These are phyloP conservation scores for Neurospora sp. DNA, from an alignment of 2,329 filamentous ascomycete species.

Conservation along the genomic window DNA sequence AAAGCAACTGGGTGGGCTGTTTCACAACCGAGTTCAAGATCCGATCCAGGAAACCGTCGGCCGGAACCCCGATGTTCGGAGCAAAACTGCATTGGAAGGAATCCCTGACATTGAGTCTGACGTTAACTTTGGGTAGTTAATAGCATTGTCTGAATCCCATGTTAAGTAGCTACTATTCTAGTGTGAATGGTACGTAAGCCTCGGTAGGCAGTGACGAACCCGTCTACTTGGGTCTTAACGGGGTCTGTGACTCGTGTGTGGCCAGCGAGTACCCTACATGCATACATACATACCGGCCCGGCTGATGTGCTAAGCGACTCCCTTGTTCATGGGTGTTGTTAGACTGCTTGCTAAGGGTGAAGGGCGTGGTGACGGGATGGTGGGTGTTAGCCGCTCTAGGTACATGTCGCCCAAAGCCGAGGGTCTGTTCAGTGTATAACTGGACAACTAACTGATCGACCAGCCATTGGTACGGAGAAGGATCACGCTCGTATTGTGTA, in stretches of 20 bases:
- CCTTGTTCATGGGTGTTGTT: not conserved
- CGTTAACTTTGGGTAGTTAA: too few species aligned
- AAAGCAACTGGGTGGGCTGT: not conserved
- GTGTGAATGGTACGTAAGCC: too few species aligned
- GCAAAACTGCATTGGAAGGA: not conserved
- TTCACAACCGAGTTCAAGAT: not conserved
- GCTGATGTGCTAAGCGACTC: too few species aligned
- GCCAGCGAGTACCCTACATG: too few species aligned
- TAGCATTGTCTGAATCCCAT: too few species aligned
- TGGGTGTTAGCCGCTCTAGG: not conserved
- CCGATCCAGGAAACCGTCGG: not conserved
- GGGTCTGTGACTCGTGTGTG: too few species aligned
- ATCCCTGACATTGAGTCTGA: too few species aligned
- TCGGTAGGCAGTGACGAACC: too few species aligned
- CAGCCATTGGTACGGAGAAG: not conserved
- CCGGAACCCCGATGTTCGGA: not conserved
- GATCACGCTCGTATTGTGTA: not conserved
- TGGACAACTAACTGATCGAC: not conserved
- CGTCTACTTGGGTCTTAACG: too few species aligned
- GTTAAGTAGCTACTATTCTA: too few species aligned
- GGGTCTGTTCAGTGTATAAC: not conserved
- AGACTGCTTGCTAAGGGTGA: not conserved
- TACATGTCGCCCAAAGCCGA: not conserved
- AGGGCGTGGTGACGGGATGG: not conserved
- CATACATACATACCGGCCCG: too few species aligned